phyloP scores from a whole-genome alignment of 805 yeast genomes.

The Ogataea degrootiae region DNA sequence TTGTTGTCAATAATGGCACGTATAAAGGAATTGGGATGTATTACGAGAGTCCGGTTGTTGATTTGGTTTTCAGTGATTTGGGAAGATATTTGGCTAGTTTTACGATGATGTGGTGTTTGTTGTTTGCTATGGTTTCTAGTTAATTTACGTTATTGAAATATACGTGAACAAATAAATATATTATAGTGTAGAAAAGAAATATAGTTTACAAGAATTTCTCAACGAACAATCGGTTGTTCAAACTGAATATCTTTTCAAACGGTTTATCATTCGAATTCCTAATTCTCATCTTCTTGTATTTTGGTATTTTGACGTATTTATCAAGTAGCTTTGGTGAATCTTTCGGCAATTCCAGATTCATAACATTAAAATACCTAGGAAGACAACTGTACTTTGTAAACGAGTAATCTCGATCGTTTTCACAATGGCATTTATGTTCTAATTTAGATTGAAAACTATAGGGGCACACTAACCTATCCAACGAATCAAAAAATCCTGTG shows the following conservation, averaged over 20 bases:
- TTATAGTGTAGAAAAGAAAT: not conserved
- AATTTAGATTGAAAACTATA: constrained; percentile 6
- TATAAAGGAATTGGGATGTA: constrained; percentile 31
- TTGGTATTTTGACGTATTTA: constrained; percentile 3
- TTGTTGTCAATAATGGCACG: constrained; percentile 19
- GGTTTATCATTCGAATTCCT: not conserved
- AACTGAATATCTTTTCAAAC: constrained; percentile 2
- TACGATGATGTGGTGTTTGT: constrained; percentile 55
- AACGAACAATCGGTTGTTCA: constrained; percentile 1
- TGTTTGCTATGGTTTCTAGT: constrained; percentile 39
- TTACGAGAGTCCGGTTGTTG: constrained; percentile 35
- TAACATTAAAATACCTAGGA: constrained; percentile 32
- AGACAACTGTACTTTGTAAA: constrained; percentile 48
- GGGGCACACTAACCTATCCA: constrained; percentile 19
- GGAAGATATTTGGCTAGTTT: constrained; percentile 47
- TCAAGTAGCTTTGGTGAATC: constrained; percentile 8
- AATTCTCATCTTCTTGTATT: constrained; percentile 3
- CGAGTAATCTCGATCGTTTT: constrained; percentile 30
- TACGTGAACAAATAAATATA: not conserved
- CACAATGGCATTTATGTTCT: constrained; percentile 22
- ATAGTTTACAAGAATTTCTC: not conserved
- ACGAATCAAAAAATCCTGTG: constrained; percentile 17
- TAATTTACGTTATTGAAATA: constrained; percentile 1
- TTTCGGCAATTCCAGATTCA: constrained; percentile 15
- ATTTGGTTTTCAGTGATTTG: constrained; percentile 39